Evolutionary conservation across 805 yeast genomes (phyloP), one percentile per base, ranked within the genome.

Genomic region (Candida quercuum): DNA sequence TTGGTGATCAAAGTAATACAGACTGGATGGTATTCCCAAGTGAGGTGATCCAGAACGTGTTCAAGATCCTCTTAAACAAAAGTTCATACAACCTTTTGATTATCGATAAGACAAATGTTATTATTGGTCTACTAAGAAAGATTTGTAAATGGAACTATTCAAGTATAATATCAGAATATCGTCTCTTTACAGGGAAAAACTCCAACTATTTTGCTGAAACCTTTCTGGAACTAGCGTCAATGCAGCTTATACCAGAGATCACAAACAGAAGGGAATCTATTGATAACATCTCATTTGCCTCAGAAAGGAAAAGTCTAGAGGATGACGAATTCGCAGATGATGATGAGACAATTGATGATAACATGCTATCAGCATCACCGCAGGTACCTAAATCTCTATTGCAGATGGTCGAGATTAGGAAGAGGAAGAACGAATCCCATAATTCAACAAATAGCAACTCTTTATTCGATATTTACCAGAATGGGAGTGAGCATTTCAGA

Each of bases 121-220:
- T 89, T 15, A 75, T 87, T 10, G 96, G 97, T 0, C 67, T 89
- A 3, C 61, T 93, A 24, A 67, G 99, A 36, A 80, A 82, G 55
- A 67, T 89, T 28, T 93, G 86, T 59, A 83, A 83, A 60, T 91
- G 97, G 98, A 81, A 79, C 49, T 82, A 83, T 54, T 77, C 89
- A 18, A 81, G 94, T 15, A 77, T 91, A 5, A 73, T 88, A 17
- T 82, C 81, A 49, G 98, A 91, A 57, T 93, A 87, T 60, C 67
- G 96, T 37, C 68, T 85, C 8, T 85, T 78, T 58, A 69, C 86
- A 16, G 84, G 87, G 22, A 76, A 75, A 46, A 78, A 82, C 47
- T 70, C 82, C 32, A 87, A 80, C 50, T 88, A 87, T 56, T 76
- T 73, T 46, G 86, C 87, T 16, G 96, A 89, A 54, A 81, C 81